Conservation (phyloP, 2,329 filamentous ascomycete species). For the Alternaria angustiovoidea region DNA sequence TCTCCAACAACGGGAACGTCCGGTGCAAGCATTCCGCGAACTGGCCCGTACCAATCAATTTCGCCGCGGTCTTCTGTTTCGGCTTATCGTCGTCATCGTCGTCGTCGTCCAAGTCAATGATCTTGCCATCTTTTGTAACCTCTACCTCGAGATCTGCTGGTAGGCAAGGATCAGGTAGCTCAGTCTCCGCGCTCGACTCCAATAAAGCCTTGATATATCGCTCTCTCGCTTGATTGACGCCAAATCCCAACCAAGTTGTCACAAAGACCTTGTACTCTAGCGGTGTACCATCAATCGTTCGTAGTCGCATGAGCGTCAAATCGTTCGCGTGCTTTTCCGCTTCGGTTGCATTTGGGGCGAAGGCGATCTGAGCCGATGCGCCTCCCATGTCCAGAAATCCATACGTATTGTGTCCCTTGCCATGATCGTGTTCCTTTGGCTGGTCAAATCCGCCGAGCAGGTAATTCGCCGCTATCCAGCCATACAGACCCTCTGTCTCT, state of each 20-base stretch:
- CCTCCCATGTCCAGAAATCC: constrained; percentile 99
- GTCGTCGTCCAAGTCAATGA: constrained; percentile 56
- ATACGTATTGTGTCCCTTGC: constrained; percentile 91
- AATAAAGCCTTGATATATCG: constrained; percentile 83
- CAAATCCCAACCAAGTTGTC: constrained; percentile 95
- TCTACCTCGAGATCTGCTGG: constrained; percentile 79
- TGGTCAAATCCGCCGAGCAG: constrained; percentile 88
- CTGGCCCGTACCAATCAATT: constrained; percentile 81
- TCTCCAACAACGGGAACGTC: constrained; percentile 87
- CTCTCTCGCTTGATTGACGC: constrained; percentile 89
- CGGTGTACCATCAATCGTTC: constrained; percentile 79
- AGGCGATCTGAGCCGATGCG: constrained; percentile 96
- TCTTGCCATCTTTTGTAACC: constrained; percentile 75
- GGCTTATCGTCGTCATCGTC: constrained; percentile 43
- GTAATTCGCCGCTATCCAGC: constrained; percentile 98
- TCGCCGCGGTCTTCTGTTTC: constrained; percentile 45
- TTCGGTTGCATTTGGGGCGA: constrained; percentile 92
- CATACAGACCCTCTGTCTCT: constrained; percentile 94
- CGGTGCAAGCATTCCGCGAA: constrained; percentile 85
- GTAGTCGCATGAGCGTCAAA: constrained; percentile 82
- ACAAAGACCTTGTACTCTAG: constrained; percentile 91
- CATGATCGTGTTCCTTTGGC: constrained; percentile 77
- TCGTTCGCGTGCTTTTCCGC: constrained; percentile 88
- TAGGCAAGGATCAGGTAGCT: constrained; percentile 90
- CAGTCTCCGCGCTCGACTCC: constrained; percentile 68